Evolutionary conservation across 2,329 filamentous ascomycete genomes (phyloP).

Genomic region (Eutypella sp.): DNA sequence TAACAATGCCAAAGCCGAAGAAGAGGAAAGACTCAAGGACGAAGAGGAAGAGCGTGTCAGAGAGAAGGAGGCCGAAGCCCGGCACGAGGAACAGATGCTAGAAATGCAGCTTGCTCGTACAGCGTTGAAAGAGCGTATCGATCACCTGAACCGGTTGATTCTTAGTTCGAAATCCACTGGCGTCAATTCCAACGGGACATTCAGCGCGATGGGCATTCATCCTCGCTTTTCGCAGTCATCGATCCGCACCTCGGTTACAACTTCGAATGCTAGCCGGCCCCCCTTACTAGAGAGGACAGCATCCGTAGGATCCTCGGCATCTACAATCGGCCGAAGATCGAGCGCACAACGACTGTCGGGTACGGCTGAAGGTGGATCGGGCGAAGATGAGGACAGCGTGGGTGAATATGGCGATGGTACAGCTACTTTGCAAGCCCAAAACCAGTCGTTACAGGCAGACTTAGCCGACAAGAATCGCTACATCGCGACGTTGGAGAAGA

Average conservation of each 20-base stretch:
- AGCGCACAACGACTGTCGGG: conserved; percentile 41
- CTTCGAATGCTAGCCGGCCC: conserved; percentile 51
- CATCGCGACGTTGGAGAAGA: conserved; percentile 88
- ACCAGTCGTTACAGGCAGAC: conserved; percentile 89
- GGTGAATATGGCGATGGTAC: conserved; percentile 84
- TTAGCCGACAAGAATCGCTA: conserved; percentile 96
- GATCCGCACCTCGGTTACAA: conserved; percentile 64
- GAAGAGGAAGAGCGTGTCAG: conserved; percentile 68
- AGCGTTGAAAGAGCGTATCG: conserved; percentile 92
- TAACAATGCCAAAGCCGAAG: conserved; percentile 57
- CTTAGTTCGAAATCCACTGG: conserved; percentile 93
- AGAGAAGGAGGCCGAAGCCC: conserved; percentile 75
- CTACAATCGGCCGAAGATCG: conserved; percentile 53
- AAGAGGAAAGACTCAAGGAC: conserved; percentile 57
- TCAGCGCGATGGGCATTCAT: conserved; percentile 62
- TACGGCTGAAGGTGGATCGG: conserved; percentile 33
- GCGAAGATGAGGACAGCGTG: conserved; percentile 63
- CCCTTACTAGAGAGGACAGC: conserved; percentile 57
- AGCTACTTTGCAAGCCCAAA: conserved; percentile 78
- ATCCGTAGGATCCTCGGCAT: conserved; percentile 61
- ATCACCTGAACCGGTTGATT: conserved; percentile 92
- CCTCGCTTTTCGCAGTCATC: conserved; percentile 60
- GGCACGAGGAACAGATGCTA: conserved; percentile 94
- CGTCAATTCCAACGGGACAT: conserved; percentile 72
- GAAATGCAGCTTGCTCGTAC: conserved; percentile 98